Evolutionary conservation across 2,329 filamentous ascomycete genomes (phyloP), one percentile per base, ranked within the genome.

Genomic region (Hypoxylon sp.): DNA sequence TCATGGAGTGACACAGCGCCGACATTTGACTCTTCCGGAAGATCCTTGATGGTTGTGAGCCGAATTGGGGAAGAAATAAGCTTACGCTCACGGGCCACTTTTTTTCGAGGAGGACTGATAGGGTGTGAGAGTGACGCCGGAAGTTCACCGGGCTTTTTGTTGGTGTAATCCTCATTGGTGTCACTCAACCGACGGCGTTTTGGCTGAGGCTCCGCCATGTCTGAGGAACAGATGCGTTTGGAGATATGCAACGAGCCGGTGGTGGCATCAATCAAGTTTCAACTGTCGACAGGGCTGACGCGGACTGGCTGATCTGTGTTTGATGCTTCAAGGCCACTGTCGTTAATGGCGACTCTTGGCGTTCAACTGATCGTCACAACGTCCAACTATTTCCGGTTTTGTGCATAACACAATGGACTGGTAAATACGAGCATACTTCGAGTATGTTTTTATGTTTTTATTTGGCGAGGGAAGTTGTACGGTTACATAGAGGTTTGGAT

Each of bases 1-100:
- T 93, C 91, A 3, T 81, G 80, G 9, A 96, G 81, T 1, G 83
- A 85, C 35, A 95, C 79, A 0, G 92, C 84, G 77, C 91, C 92
- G 24, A 83, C 80, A 80, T 97, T 96, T 67, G 81, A 80, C 0
- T 81, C 78, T 1, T 82, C 78, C 1, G 88, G 83, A 0, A 94
- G 81, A 72, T 92, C 91, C 29, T 82, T 83, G 59, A 96, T 90
- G 65, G 84, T 85, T 0, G 91, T 94, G 13, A 96, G 86, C 63
- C 89, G 88, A 71, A 94, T 87, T 0, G 93, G 93, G 0, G 92
- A 94, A 1, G 80, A 77, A 24, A 88, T 74, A 1, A 76, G 29
- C 31, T 67, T 26, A 17, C 69, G 61, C 19, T 65, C 56, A 26
- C 31, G 58, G 31, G 22, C 71, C 19, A 67, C 75, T 63, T 71